Evolutionary conservation across 2,329 filamentous ascomycete species (phyloP).

Genomic region (Rutstroemia sp.): DNA sequence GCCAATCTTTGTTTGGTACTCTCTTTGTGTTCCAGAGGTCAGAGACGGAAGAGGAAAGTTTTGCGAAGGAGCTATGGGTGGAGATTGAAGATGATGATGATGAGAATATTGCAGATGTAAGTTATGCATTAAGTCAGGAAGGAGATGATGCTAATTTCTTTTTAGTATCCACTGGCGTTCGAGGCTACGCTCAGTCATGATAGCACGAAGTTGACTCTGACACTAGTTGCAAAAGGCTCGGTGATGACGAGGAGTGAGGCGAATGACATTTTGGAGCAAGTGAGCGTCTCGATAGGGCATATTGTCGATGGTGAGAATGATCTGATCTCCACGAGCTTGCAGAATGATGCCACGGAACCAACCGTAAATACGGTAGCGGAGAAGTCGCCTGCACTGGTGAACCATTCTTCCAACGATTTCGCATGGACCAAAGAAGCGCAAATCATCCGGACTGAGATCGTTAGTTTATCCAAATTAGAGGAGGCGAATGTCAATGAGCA

Average conservation of each 20-base stretch:
- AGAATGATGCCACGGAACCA: not conserved
- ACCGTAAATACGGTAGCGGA: not conserved
- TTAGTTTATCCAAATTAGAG: slow-evolving; percentile 49
- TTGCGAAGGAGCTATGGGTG: slow-evolving; percentile 44
- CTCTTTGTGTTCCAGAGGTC: slow-evolving; percentile 75
- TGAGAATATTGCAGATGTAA: slow-evolving; percentile 34
- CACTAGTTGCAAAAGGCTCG: slow-evolving; percentile 50
- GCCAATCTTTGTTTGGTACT: slow-evolving; percentile 64
- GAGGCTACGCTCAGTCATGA: slow-evolving; percentile 54
- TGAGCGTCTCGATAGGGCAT: slow-evolving; percentile 28
- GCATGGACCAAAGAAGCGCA: slow-evolving; percentile 41
- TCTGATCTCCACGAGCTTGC: not conserved
- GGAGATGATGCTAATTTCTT: slow-evolving; percentile 12
- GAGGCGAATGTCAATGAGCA: slow-evolving; percentile 44
- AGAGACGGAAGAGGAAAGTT: slow-evolving; percentile 19
- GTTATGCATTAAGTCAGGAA: slow-evolving; percentile 8
- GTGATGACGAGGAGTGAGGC: slow-evolving; percentile 32
- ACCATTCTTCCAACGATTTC: not conserved
- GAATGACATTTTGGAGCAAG: slow-evolving; percentile 35
- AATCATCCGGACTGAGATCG: slow-evolving; percentile 54
- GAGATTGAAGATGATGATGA: slow-evolving; percentile 41
- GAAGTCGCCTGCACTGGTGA: not conserved
- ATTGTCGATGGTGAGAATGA: not conserved
- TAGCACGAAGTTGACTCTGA: slow-evolving; percentile 43
- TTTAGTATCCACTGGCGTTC: slow-evolving; percentile 56